Conservation (phyloP, 352 stramenopile species). For the Pythium monospermum region DNA sequence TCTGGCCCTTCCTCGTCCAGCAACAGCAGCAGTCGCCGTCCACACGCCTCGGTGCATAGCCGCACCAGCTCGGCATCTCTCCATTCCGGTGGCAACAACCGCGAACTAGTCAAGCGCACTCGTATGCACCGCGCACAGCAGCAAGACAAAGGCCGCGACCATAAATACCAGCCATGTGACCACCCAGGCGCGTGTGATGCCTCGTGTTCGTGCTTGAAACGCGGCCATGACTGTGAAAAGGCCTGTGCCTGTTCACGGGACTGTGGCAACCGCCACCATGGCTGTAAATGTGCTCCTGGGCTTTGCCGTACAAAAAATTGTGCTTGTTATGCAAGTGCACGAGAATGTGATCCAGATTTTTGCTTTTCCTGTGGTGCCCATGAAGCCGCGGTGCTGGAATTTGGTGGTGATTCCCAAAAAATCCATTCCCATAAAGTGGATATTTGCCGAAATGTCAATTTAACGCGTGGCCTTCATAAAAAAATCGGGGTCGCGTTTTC, state of each 20-base stretch:
- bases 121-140: constrained; percentile 57
- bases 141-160: constrained; percentile 44
- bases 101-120: constrained; percentile 54
- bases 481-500: constrained; percentile 41
- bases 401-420: constrained; percentile 7
- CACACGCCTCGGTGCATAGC: too few species aligned
- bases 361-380: constrained; percentile 41
- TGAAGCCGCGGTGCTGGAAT: constrained; percentile 30
- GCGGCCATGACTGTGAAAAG: constrained; percentile 77
- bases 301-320: constrained; percentile 44
- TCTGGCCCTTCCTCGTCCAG: too few species aligned
- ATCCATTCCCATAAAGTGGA: constrained; percentile 13
- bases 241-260: constrained; percentile 73
- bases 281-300: constrained; percentile 34
- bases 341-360: constrained; percentile 58
- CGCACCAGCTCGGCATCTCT: too few species aligned
- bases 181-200: constrained; percentile 57
- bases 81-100: too few species aligned
- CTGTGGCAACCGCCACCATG: constrained; percentile 65
- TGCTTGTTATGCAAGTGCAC: constrained; percentile 41
- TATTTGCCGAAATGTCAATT: constrained; percentile 32
- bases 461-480: constrained; percentile 28
- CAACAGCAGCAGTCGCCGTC: too few species aligned
- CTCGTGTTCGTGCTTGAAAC: constrained; percentile 67
- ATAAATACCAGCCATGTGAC: constrained; percentile 77